Conservation (phyloP, 129 eudicot species). For the Cynara cardunculus region DNA sequence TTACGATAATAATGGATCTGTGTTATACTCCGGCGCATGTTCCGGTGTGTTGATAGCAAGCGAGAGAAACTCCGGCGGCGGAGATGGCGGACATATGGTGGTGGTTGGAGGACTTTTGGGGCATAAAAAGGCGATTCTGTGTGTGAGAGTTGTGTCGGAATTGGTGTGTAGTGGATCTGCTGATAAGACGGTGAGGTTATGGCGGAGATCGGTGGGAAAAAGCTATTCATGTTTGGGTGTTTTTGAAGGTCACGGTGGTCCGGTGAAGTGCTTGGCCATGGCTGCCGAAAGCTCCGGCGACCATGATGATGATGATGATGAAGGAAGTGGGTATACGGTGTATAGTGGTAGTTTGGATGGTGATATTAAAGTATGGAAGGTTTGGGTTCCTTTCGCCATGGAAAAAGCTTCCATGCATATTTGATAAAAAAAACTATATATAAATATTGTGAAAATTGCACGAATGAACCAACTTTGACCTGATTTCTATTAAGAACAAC, state of each 20-base stretch:
- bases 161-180: slow-evolving; percentile 87
- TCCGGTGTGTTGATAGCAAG: slow-evolving; percentile 69
- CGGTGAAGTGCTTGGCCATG: slow-evolving; percentile 76
- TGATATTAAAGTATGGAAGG: slow-evolving; percentile 33
- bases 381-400: slow-evolving; percentile 23
- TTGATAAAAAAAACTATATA: not conserved
- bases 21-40: slow-evolving; percentile 76
- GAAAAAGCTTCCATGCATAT: not conserved
- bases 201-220: slow-evolving; percentile 53
- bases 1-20: slow-evolving; percentile 38
- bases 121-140: slow-evolving; percentile 68
- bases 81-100: slow-evolving; percentile 34
- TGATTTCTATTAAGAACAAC: no score
- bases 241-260: slow-evolving; percentile 73
- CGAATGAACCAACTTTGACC: no score
- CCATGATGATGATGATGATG: slow-evolving; percentile 13
- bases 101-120: slow-evolving; percentile 77
- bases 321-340: slow-evolving; percentile 16
- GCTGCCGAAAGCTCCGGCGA: slow-evolving; percentile 30
- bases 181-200: slow-evolving; percentile 74
- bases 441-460: no score
- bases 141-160: slow-evolving; percentile 58
- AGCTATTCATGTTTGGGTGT: slow-evolving; percentile 67
- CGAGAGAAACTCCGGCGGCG: slow-evolving; percentile 39
- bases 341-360: slow-evolving; percentile 37